Evolutionary conservation across 192 early-diverging fungal species (phyloP).

Genomic region (Backusella tuberculispora): DNA sequence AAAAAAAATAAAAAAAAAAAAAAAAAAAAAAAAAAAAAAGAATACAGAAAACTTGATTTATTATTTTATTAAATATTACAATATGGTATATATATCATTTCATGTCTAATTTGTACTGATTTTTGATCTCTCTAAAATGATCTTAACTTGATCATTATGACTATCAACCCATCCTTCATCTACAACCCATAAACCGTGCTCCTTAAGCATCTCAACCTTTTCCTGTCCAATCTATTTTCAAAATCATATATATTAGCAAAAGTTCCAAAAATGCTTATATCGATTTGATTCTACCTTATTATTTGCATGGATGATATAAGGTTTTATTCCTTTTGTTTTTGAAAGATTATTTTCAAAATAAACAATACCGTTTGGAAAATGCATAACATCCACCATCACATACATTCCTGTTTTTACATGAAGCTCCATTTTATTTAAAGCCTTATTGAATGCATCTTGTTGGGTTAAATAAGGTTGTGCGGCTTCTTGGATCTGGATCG

Average conservation of each 20-base stretch:
- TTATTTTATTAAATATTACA: no score
- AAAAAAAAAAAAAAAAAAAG: no score
- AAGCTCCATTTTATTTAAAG: slow-evolving; percentile 29
- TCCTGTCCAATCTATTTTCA: slow-evolving; percentile 1
- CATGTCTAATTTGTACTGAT: background rate
- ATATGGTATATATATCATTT: no score
- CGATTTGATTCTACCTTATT: slow-evolving; percentile 35
- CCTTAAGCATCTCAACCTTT: slow-evolving; percentile 7
- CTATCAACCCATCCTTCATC: slow-evolving; percentile 14
- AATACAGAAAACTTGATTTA: no score
- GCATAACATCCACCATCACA: slow-evolving; percentile 32
- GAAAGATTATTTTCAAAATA: slow-evolving; percentile 33
- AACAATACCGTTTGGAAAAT: slow-evolving; percentile 37
- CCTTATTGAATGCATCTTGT: slow-evolving; percentile 39
- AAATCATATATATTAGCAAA: background rate
- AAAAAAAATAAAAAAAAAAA: no score
- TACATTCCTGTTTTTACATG: slow-evolving; percentile 26
- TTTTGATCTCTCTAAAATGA: background rate
- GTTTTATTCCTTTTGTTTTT: slow-evolving; percentile 23
- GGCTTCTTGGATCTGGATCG: slow-evolving; percentile 28
- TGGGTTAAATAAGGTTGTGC: slow-evolving; percentile 22
- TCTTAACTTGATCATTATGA: background rate
- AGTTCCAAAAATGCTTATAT: background rate
- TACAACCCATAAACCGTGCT: slow-evolving; percentile 18
- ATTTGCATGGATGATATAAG: slow-evolving; percentile 43